These are phyloP conservation scores for Chlorella variabilis DNA, from an alignment of 163 green algal species.

Conservation along the genomic window DNA sequence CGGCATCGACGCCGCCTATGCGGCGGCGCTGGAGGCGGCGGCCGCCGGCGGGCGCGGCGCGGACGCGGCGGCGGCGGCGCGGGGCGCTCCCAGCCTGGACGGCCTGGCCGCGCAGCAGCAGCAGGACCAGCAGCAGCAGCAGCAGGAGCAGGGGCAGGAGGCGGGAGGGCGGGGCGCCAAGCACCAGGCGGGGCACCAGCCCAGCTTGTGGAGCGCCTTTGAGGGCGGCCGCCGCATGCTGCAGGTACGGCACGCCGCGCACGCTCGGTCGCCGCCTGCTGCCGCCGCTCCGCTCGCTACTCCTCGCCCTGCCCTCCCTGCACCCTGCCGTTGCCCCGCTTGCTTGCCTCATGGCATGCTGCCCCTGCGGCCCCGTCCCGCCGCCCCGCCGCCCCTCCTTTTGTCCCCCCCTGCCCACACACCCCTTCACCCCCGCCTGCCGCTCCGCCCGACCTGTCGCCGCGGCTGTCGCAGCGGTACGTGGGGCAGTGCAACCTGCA, in stretches of 20 bases:
- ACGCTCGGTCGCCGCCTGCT: background rate
- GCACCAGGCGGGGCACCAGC: constrained; percentile 1
- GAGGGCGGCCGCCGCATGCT: constrained; percentile 53
- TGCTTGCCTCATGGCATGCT: too few species aligned
- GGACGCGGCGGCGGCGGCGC: background rate
- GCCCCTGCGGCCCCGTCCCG: background rate
- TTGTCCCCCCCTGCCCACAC: background rate
- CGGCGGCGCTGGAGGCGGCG: constrained; percentile 26
- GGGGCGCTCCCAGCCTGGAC: background rate
- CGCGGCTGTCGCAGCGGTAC: constrained; percentile 63
- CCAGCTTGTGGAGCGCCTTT: constrained; percentile 35
- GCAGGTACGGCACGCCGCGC: background rate
- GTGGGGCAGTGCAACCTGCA: constrained; percentile 81
- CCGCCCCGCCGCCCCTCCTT: background rate
- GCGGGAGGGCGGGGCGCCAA: background rate
- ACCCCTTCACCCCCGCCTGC: background rate
- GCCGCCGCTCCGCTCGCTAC: background rate
- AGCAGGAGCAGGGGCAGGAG: constrained; percentile 1
- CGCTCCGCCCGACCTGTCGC: background rate
- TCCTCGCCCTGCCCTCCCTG: background rate
- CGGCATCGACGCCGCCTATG: constrained; percentile 14
- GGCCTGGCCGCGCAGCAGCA: background rate
- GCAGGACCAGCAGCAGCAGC: background rate
- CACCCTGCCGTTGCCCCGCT: background rate
- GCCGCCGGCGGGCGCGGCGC: background rate